These are phyloP conservation scores for Xylaria hypoxylon DNA, from an alignment of 2,329 filamentous ascomycete species.

Conservation along the genomic window DNA sequence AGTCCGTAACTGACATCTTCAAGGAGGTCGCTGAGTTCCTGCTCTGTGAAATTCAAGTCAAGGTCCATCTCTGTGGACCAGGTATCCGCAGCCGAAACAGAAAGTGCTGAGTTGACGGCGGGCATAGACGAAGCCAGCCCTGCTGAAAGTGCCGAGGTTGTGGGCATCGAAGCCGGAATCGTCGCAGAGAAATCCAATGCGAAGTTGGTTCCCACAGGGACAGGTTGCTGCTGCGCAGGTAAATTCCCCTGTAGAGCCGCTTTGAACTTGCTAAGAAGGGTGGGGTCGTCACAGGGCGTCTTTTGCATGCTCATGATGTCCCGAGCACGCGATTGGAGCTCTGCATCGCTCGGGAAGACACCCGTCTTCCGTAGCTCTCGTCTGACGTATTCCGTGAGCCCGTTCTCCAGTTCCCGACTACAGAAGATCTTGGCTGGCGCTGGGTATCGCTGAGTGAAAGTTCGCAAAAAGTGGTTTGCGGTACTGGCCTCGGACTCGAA, in stretches of 20 bases:
- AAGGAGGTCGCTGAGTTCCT: conserved; percentile 50
- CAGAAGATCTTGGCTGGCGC: conserved; percentile 67
- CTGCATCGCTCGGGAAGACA: conserved; percentile 61
- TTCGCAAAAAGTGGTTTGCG: conserved; percentile 62
- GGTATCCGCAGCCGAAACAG: conserved; percentile 26
- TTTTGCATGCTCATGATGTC: conserved; percentile 59
- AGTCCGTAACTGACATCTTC: conserved; percentile 43
- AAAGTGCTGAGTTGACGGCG: conserved; percentile 10
- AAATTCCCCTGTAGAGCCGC: conserved; percentile 53
- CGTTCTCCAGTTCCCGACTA: conserved; percentile 68
- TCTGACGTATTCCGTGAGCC: conserved; percentile 62
- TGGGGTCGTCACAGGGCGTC: conserved; percentile 67
- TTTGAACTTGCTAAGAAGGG: conserved; percentile 67
- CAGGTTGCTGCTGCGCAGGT: conserved; percentile 2
- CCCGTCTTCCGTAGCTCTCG: conserved; percentile 54
- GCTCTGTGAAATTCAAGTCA: conserved; percentile 45
- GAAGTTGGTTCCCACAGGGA: conserved; percentile 13
- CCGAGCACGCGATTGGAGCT: conserved; percentile 60
- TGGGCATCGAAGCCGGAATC: conserved; percentile 21
- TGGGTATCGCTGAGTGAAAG: conserved; percentile 57
- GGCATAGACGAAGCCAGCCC: conserved; percentile 28
- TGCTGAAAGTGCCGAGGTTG: conserved; percentile 32
- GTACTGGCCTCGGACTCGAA: conserved; percentile 58
- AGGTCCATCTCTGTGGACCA: conserved; percentile 41
- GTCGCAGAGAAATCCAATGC: conserved; percentile 27